Conservation (phyloP, 164 flowering plant species). For the Chloranthus sessilifolius region DNA sequence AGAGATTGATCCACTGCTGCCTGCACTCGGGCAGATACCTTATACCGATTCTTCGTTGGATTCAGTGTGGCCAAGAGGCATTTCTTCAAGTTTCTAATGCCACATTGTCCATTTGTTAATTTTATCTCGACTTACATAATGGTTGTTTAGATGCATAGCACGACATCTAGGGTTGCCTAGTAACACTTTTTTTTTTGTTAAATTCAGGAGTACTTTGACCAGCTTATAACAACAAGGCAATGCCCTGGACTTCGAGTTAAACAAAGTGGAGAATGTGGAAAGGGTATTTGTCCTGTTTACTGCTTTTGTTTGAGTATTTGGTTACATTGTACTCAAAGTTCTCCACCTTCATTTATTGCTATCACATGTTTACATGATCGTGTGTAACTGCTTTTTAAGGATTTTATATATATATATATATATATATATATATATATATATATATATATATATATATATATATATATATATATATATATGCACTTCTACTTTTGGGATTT, state of each 20-base stretch:
- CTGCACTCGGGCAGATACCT: too few species aligned
- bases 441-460: neutral
- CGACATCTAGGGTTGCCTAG: too few species aligned
- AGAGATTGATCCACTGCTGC: too few species aligned
- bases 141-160: too few species aligned
- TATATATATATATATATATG: neutral
- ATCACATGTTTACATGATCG: neutral
- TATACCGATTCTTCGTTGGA: neutral
- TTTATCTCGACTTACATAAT: too few species aligned
- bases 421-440: neutral
- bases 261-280: conserved; percentile 49
- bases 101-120: too few species aligned
- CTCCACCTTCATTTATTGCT: too few species aligned
- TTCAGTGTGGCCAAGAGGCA: neutral
- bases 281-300: conserved; percentile 33
- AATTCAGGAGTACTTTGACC: conserved; percentile 62
- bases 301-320: neutral
- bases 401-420: neutral
- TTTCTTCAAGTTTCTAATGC: neutral
- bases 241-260: conserved; percentile 48
- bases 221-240: conserved; percentile 41
- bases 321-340: too few species aligned
- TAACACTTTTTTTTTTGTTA: neutral
- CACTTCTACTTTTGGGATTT: neutral
- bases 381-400: too few species aligned